These are phyloP conservation scores for Lachnellula cervina DNA, from an alignment of 2,329 filamentous ascomycete genomes.

Conservation along the genomic window DNA sequence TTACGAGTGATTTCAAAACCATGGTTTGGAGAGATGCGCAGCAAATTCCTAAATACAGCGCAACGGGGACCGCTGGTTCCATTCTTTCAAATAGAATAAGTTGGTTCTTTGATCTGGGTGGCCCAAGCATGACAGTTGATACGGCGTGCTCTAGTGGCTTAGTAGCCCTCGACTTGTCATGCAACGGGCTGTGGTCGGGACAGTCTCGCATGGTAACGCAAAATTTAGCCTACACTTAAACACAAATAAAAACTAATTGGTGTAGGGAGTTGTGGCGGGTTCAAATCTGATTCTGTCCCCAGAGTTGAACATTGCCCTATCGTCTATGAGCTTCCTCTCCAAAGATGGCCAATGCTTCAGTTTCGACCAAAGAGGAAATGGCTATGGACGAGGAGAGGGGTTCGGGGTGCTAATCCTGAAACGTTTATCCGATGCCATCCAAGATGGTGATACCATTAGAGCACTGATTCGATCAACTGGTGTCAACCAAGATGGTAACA, in stretches of 20 bases:
- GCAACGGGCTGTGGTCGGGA: slow-evolving; percentile 34
- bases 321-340: neutral
- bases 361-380: slow-evolving; percentile 1
- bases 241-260: neutral
- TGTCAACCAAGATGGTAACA: slow-evolving; percentile 48
- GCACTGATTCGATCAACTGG: slow-evolving; percentile 42
- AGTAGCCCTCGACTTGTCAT: slow-evolving; percentile 26
- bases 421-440: slow-evolving; percentile 43
- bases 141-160: slow-evolving; percentile 42
- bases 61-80: slow-evolving; percentile 26
- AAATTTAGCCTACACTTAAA: neutral
- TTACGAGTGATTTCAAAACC: neutral
- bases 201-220: neutral
- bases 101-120: slow-evolving; percentile 40
- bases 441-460: slow-evolving; percentile 52
- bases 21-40: neutral
- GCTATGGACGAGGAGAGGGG: slow-evolving; percentile 41
- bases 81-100: slow-evolving; percentile 52
- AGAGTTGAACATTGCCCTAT: neutral
- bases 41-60: neutral
- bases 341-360: neutral
- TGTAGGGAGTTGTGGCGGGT: neutral
- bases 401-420: slow-evolving; percentile 55
- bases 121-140: slow-evolving; percentile 39
- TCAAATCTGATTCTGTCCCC: neutral